Percentiles rank a stretch among this genome's conserved stretches.
Evolutionary conservation across 2,329 filamentous ascomycete species (phyloP).

Genomic region (Davidsoniella virescens): DNA sequence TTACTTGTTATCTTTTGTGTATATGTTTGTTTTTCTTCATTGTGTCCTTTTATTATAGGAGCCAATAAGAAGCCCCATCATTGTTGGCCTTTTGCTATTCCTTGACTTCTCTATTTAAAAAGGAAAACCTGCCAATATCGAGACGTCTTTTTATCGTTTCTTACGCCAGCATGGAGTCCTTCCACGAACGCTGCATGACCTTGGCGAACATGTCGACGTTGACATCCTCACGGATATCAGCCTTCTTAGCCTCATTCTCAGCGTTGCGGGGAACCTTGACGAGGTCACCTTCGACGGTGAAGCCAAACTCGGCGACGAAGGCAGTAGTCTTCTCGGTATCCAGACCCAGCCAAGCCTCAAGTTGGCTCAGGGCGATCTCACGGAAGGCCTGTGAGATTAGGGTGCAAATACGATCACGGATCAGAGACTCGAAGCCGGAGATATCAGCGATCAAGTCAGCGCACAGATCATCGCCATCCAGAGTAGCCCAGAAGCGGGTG

Average conservation of each 20-base stretch:
- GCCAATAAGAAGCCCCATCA: not conserved
- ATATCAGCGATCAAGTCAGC: slow-evolving; percentile 92
- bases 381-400: slow-evolving; percentile 71
- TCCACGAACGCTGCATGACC: slow-evolving; percentile 71
- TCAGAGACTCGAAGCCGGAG: slow-evolving; percentile 81
- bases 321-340: slow-evolving; percentile 51
- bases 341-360: slow-evolving; percentile 64
- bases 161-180: slow-evolving; percentile 33
- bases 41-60: slow-evolving; percentile 8
- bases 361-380: slow-evolving; percentile 49
- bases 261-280: slow-evolving; percentile 80
- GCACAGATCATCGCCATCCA: slow-evolving; percentile 89
- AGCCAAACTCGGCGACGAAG: slow-evolving; percentile 73
- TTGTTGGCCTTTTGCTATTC: not conserved
- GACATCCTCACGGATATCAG: slow-evolving; percentile 89
- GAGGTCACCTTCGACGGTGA: slow-evolving; percentile 53
- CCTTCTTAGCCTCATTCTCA: slow-evolving; percentile 94
- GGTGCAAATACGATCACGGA: slow-evolving; percentile 76
- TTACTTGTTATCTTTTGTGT: slow-evolving; percentile 8
- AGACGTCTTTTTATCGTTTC: not conserved
- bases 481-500: slow-evolving; percentile 76
- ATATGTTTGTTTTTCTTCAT: slow-evolving; percentile 11
- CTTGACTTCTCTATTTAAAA: no score
- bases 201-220: slow-evolving; percentile 73
- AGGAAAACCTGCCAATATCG: no score